Base-by-base conservation (phyloP, 345 rosid genomes). In the Combretum micranthum region DNA sequence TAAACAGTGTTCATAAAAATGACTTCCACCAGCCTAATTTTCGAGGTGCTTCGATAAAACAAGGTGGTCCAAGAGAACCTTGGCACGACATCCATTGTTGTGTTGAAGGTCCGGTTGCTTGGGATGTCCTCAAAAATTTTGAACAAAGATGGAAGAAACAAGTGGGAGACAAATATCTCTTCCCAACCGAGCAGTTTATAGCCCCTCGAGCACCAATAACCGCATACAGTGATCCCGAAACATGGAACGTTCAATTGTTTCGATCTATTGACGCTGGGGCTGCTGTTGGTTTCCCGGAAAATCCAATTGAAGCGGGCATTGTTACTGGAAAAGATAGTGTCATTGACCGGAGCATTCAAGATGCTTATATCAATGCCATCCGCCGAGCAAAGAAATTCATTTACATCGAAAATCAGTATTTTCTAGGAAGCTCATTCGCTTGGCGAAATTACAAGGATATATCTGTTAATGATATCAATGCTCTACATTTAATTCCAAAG, bases 51-150 rank as follows among this genome's bases (percentile, higher is more conserved):
- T 83, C 91, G 0, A 75, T 88, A 4, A 60, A 42, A 47, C 87
- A 79, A 52, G 98, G 98, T 1, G 98, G 98, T 63, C 98, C 98
- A 0, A 75, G 98, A 51, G 96, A 87, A 75, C 98, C 98, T 0
- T 91, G 98, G 98, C 98, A 91, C 42, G 98, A 91, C 65, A 75
- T 87, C 56, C 98, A 91, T 32, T 91, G 96, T 69, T 78, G 75
- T 60, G 66, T 91, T 4, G 96, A 91, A 62, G 98, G 98, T 50
- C 89, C 94, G 16, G 78, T n/a, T 2, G 96, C 96, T 0, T 91
- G 96, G 96, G 98, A 91, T 67, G 88, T 87, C 21, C 71, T 91
- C 53, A 79, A 75, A 74, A 91, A 83, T 65, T 91, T 91, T 56
- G 98, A 91, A 73, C 98, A 91, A 48, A 74, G 98, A 65, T 91